Conservation (phyloP, 148 eudicot genomes). For the Polygonum aviculare region DNA sequence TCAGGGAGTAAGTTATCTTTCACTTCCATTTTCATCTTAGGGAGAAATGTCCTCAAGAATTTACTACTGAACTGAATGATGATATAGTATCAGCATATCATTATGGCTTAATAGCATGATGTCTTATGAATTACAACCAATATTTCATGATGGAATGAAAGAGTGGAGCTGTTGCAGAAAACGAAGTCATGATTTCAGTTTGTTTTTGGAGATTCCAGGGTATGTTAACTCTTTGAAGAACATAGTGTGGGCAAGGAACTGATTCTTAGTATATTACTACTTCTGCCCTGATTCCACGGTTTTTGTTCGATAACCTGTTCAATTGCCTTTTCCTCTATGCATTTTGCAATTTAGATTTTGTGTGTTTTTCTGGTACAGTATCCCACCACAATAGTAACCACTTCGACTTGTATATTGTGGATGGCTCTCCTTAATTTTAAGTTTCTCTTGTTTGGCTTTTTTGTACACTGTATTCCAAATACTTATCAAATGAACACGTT, state of each 20-base stretch:
- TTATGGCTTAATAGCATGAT: neutral
- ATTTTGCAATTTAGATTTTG: no score
- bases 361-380: no score
- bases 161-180: slow-evolving; percentile 99
- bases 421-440: no score
- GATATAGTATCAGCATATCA: neutral
- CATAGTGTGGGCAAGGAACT: neutral
- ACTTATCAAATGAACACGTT: no score
- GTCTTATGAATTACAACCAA: slow-evolving; percentile 47
- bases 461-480: no score
- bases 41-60: neutral
- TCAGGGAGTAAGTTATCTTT: slow-evolving; percentile 31
- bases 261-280: neutral
- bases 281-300: no score
- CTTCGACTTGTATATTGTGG: no score
- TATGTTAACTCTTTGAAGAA: slow-evolving; percentile 21
- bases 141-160: slow-evolving; percentile 92
- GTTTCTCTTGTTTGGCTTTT: no score
- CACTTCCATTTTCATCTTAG: neutral
- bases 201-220: slow-evolving; percentile 86
- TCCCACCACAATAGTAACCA: no score
- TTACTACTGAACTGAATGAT: neutral
- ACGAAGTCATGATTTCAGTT: slow-evolving; percentile 88
- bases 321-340: no score
- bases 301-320: no score